Base-by-base conservation (phyloP, 2,329 filamentous ascomycete species). In the Verticillium longisporum region DNA sequence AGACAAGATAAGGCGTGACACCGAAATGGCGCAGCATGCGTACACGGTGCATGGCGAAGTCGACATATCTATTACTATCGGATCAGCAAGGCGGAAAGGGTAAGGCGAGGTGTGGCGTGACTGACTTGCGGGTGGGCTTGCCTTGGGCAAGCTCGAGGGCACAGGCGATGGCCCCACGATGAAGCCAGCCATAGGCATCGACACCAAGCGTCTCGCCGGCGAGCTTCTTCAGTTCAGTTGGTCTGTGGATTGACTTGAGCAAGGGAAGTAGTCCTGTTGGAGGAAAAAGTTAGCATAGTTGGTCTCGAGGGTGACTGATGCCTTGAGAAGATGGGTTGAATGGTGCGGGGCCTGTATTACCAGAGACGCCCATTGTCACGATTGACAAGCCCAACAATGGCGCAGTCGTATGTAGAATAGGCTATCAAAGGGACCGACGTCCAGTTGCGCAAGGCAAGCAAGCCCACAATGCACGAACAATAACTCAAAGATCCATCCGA, bases 111-210 rank as follows among this genome's bases (percentile, higher is more conserved):
- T 15, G 9, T 4, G 18, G 34, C 7, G 37, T 45, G 15, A 76
- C 84, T 71, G 80, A 96, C 90, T 91, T 96, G 60, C 85, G 88
- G 0, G 93, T 98, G 14, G 92, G 92, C 73, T 91, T 95, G 69
- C 86, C 92, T 69, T 94, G 84, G 38, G 92, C 95, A 65, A 99
- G 83, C 69, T 98, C 95, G 69, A 95, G 86, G 65, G 94, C 92
- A 78, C 94, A 98, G 57, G 91, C 85, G 66, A 96, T 88, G 56
- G 92, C 92, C 60, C 93, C 96, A 67, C 95, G 89, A 75, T 99
- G 95, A 60, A 99, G 87, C 95, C 96, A 99, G 73, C 94, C 95
- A 81, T 99, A 99, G 61, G 90, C 94, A 74, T 99, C 95, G 38
- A 99, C 88, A n/a, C 90, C 96, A 56, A 99, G 83, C 1, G 90